Percentiles rank a stretch among this genome's conserved stretches.
Evolutionary conservation across 495 filamentous ascomycete genomes (phyloP).

Genomic region (Tuber brumale): DNA sequence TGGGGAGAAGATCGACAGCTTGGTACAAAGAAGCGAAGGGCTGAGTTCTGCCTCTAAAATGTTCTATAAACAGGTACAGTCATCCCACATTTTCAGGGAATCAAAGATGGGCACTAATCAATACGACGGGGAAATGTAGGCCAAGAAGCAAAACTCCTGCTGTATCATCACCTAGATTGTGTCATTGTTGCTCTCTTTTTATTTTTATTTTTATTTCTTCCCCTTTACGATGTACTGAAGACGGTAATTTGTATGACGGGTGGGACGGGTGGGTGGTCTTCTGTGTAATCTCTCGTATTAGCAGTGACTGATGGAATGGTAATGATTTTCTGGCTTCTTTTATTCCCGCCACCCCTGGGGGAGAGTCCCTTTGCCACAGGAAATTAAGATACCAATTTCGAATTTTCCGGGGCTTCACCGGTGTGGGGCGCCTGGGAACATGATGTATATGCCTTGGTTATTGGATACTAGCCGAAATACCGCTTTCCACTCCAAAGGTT

Average conservation of each 20-base stretch:
- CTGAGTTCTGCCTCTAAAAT: constrained; percentile 83
- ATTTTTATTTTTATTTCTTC: too few species aligned
- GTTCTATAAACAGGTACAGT: constrained; percentile 75
- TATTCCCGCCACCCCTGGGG: too few species aligned
- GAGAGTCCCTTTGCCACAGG: too few species aligned
- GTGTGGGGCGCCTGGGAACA: too few species aligned
- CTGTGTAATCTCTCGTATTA: neutral
- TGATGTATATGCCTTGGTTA: too few species aligned
- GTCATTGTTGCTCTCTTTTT: neutral
- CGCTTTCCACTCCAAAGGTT: too few species aligned
- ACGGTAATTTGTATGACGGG: neutral
- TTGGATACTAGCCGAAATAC: too few species aligned
- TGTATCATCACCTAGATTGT: constrained; percentile 66
- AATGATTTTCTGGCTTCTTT: neutral
- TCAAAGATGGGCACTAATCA: constrained; percentile 17
- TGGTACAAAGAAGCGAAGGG: constrained; percentile 94
- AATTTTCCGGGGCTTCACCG: too few species aligned
- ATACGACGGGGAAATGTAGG: constrained; percentile 44
- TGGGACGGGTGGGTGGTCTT: neutral
- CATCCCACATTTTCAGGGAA: constrained; percentile 14
- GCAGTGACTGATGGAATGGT: neutral
- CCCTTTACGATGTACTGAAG: neutral
- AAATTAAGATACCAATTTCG: too few species aligned
- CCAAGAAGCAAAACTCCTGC: constrained; percentile 96
- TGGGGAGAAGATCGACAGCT: constrained; percentile 88